Percentiles rank a stretch among this genome's conserved stretches.
These are phyloP conservation scores for Alisma plantagoaquatica DNA, from an alignment of 106 monocot species.

Conservation along the genomic window DNA sequence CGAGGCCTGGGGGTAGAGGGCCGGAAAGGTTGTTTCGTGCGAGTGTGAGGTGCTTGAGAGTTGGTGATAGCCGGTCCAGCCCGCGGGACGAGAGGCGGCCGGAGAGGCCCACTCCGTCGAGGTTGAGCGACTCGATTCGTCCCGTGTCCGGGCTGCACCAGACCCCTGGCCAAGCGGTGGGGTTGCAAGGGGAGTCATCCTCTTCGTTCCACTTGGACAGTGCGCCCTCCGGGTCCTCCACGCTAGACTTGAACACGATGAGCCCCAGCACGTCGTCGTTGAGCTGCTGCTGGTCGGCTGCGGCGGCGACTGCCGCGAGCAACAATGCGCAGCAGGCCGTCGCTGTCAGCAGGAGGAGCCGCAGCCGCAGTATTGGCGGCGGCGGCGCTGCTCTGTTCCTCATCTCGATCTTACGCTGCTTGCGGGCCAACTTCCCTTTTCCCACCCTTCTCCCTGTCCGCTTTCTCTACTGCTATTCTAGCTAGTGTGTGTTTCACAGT, in stretches of 20 bases:
- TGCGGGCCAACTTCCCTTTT: too few species aligned
- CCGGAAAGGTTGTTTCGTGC: slow-evolving; percentile 58
- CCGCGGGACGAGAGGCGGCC: slow-evolving; percentile 31
- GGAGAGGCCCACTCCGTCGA: slow-evolving; percentile 46
- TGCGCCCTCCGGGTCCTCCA: slow-evolving; percentile 34
- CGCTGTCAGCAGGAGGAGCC: neutral
- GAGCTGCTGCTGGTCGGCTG: too few species aligned
- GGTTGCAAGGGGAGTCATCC: slow-evolving; percentile 50
- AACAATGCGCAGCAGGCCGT: neutral
- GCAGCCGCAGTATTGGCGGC: neutral
- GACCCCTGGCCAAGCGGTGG: slow-evolving; percentile 54
- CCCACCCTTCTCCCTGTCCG: too few species aligned
- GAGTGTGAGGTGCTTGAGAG: slow-evolving; percentile 32
- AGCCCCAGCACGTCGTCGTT: slow-evolving; percentile 81
- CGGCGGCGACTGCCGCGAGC: slow-evolving; percentile 20
- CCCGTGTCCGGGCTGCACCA: slow-evolving; percentile 45
- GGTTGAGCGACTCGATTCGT: slow-evolving; percentile 27
- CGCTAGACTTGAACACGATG: slow-evolving; percentile 68
- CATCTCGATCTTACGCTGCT: too few species aligned
- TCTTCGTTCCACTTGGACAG: slow-evolving; percentile 65
- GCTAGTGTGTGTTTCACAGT: too few species aligned
- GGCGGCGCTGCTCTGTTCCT: neutral
- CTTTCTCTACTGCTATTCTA: too few species aligned
- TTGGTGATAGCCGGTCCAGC: slow-evolving; percentile 31
- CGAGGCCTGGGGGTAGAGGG: slow-evolving; percentile 24